Percentiles rank a stretch among this genome's conserved stretches.
Evolutionary conservation across 352 stramenopile genomes (phyloP).

Genomic region (Bremia lactucae): DNA sequence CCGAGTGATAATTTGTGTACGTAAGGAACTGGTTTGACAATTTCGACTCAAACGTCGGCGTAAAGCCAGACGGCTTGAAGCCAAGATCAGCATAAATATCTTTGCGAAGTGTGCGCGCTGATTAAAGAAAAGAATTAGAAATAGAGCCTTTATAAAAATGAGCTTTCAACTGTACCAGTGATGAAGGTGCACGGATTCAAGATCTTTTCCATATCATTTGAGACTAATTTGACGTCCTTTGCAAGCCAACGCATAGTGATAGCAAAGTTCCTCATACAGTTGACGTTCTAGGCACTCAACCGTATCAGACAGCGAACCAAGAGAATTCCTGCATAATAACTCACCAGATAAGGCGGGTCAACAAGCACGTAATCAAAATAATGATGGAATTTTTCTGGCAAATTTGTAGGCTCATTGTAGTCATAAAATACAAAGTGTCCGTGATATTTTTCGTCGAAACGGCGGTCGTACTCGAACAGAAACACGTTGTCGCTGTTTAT

Average conservation of each 20-base stretch:
- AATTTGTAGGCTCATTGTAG: conserved; percentile 39
- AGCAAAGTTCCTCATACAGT: conserved; percentile 50
- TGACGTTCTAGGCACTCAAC: conserved; percentile 25
- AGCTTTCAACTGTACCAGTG: conserved; percentile 21
- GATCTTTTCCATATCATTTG: conserved; percentile 28
- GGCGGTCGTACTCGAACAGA: conserved; percentile 45
- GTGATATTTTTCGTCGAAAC: conserved; percentile 43
- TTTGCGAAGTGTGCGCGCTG: conserved; percentile 39
- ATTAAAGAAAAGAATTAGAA: conserved; percentile 5
- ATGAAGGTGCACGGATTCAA: conserved; percentile 41
- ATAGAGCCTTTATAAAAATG: not conserved
- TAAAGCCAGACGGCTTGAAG: conserved; percentile 35
- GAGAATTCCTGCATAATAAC: conserved; percentile 1
- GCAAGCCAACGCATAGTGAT: conserved; percentile 43
- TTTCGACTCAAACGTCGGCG: conserved; percentile 44
- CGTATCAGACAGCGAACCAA: not conserved
- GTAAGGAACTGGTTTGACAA: conserved; percentile 53
- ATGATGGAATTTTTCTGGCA: conserved; percentile 38
- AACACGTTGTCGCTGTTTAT: conserved; percentile 31
- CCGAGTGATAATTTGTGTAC: conserved; percentile 49
- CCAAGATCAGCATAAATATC: conserved; percentile 44
- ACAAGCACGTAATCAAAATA: conserved; percentile 53
- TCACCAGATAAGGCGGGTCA: conserved; percentile 42
- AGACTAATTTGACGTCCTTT: conserved; percentile 23
- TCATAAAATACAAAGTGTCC: conserved; percentile 49